Conservation (phyloP, 768 basidiomycete genomes). For the Amanita exitialis region DNA sequence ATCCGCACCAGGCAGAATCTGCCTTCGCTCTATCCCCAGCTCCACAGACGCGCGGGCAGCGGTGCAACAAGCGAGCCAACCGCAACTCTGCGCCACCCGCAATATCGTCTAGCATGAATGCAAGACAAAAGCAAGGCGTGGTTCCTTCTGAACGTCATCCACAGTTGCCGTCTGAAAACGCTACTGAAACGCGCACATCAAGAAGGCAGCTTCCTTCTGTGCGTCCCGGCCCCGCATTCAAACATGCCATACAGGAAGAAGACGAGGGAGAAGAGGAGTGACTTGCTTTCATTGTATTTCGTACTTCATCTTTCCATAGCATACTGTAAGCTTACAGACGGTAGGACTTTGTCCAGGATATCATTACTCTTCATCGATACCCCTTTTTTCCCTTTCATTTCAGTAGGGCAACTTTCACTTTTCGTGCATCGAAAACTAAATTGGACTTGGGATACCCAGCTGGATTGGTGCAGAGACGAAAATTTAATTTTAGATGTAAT, state of each 20-base stretch:
- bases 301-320: neutral
- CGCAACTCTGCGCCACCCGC: slow-evolving; percentile 14
- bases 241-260: slow-evolving; percentile 72
- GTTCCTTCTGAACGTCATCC: slow-evolving; percentile 53
- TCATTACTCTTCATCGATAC: slow-evolving; percentile 1
- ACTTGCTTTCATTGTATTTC: slow-evolving; percentile 9
- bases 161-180: slow-evolving; percentile 44
- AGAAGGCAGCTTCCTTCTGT: slow-evolving; percentile 60
- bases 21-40: slow-evolving; percentile 37
- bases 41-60: slow-evolving; percentile 16
- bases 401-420: neutral
- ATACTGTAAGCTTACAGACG: slow-evolving; percentile 2
- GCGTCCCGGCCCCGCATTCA: slow-evolving; percentile 65
- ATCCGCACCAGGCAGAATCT: slow-evolving; percentile 8
- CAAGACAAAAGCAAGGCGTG: neutral
- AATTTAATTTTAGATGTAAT: neutral
- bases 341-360: neutral
- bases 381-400: neutral
- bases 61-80: slow-evolving; percentile 28
- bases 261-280: slow-evolving; percentile 78
- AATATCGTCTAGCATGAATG: slow-evolving; percentile 11
- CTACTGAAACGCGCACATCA: slow-evolving; percentile 39
- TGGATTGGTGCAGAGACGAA: neutral
- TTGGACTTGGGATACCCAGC: neutral
- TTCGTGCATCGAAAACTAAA: too few species aligned